Evolutionary conservation across 441 rosid genomes (phyloP).

Genomic region (Metrosideros polymorpha): DNA sequence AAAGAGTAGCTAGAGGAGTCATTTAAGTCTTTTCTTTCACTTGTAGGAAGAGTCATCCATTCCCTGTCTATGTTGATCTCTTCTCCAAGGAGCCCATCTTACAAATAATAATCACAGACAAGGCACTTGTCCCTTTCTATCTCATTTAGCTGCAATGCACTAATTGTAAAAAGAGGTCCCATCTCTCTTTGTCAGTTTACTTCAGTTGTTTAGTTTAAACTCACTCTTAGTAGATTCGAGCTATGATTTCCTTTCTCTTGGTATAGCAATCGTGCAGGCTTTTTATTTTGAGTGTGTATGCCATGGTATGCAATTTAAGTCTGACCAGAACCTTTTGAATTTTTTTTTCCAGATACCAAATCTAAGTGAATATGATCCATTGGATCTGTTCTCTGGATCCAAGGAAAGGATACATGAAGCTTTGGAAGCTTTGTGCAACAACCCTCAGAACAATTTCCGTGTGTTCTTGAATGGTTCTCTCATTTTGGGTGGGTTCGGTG

Average conservation of each 20-base stretch:
- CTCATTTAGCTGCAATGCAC: not conserved
- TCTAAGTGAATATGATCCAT: constrained; percentile 50
- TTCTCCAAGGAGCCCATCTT: not conserved
- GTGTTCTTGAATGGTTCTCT: constrained; percentile 83
- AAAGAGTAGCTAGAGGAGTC: not conserved
- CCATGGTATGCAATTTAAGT: not conserved
- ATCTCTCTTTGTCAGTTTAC: not conserved
- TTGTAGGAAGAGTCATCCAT: not conserved
- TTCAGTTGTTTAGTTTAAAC: not conserved
- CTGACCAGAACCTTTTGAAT: not conserved
- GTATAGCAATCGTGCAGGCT: not conserved
- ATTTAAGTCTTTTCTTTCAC: not conserved
- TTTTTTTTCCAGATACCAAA: constrained; percentile 46
- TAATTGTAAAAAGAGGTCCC: not conserved
- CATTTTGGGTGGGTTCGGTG: constrained; percentile 69
- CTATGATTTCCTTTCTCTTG: not conserved
- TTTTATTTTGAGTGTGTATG: not conserved
- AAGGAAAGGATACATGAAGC: constrained; percentile 66
- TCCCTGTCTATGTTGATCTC: not conserved
- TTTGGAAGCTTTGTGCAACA: constrained; percentile 47
- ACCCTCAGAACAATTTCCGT: constrained; percentile 74
- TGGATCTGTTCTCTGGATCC: constrained; percentile 88
- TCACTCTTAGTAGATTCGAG: not conserved
- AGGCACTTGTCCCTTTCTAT: not conserved
- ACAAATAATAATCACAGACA: not conserved